These are phyloP conservation scores for Chalciporus sphaerocephalus DNA, from an alignment of 768 basidiomycete species.

Conservation along the genomic window DNA sequence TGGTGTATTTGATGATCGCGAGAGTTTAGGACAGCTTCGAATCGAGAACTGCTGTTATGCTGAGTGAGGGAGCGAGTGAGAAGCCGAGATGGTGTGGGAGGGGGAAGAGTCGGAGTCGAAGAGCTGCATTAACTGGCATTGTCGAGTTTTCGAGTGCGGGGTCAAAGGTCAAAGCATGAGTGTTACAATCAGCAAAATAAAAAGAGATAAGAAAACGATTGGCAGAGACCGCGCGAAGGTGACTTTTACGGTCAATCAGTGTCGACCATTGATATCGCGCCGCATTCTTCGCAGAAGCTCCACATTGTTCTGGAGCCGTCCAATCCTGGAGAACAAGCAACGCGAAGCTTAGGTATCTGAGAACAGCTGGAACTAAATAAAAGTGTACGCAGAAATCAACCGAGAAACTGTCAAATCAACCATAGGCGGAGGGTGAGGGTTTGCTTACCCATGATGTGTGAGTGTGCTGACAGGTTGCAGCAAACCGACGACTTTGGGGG, in stretches of 20 bases:
- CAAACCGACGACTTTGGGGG: slow-evolving; percentile 51
- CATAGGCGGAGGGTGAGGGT: background rate
- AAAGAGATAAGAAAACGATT: slow-evolving; percentile 23
- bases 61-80: slow-evolving; percentile 8
- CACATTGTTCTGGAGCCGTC: slow-evolving; percentile 76
- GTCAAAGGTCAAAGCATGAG: slow-evolving; percentile 25
- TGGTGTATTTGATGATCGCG: slow-evolving; percentile 17
- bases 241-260: slow-evolving; percentile 43
- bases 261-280: slow-evolving; percentile 85
- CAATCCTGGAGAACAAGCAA: slow-evolving; percentile 67
- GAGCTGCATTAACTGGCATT: slow-evolving; percentile 22
- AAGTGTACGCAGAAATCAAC: slow-evolving; percentile 10
- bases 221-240: slow-evolving; percentile 9
- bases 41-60: slow-evolving; percentile 17
- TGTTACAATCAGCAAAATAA: slow-evolving; percentile 30
- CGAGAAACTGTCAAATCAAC: slow-evolving; percentile 12
- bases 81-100: slow-evolving; percentile 14
- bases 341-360: slow-evolving; percentile 78
- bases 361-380: slow-evolving; percentile 56
- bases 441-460: slow-evolving; percentile 67
- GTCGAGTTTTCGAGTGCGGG: slow-evolving; percentile 23
- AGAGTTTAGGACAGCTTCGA: slow-evolving; percentile 19
- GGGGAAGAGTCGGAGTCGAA: slow-evolving; percentile 13
- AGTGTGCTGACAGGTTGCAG: slow-evolving; percentile 61
- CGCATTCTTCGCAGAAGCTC: slow-evolving; percentile 85